Conservation (phyloP, 2,329 filamentous ascomycete species). For the Talaromyces sp. region DNA sequence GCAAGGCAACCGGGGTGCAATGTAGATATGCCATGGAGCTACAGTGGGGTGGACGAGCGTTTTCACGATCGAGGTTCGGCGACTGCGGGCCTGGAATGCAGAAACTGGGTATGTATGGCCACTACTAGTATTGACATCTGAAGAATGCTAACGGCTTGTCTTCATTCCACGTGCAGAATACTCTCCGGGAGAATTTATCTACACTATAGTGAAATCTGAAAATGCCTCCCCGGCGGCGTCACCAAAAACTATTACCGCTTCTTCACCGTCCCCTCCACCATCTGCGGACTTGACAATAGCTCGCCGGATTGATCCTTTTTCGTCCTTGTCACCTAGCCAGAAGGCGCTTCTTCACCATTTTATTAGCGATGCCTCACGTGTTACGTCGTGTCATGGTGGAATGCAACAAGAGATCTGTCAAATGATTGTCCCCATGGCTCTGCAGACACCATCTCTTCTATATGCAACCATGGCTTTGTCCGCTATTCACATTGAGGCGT, state of each 20-base stretch:
- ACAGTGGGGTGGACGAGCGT: conserved; percentile 45
- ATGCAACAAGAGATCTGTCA: conserved; percentile 45
- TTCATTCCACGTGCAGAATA: conserved; percentile 31
- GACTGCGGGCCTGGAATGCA: conserved; percentile 39
- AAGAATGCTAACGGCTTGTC: conserved; percentile 1
- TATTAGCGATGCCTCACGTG: conserved; percentile 42
- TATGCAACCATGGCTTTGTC: conserved; percentile 46
- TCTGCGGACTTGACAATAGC: conserved; percentile 28
- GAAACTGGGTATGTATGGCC: conserved; percentile 31
- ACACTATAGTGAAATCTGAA: conserved; percentile 33
- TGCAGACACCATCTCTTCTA: conserved; percentile 44
- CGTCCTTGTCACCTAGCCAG: conserved; percentile 37
- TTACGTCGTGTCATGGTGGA: conserved; percentile 42
- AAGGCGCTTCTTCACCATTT: conserved; percentile 43
- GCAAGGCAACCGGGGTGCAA: conserved; percentile 36
- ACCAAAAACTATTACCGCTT: conserved; percentile 7
- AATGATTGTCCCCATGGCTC: conserved; percentile 46
- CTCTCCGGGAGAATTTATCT: conserved; percentile 42
- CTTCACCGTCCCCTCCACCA: conserved; percentile 21
- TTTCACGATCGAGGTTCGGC: conserved; percentile 41
- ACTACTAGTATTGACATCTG: background rate
- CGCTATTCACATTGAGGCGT: conserved; percentile 42
- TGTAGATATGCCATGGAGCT: conserved; percentile 45
- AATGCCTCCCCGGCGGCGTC: conserved; percentile 4
- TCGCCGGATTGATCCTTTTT: conserved; percentile 38